Evolutionary conservation across 148 eudicot genomes (phyloP), one percentile per base, ranked within the genome.

Genomic region (Tetragonia tetragonoides): DNA sequence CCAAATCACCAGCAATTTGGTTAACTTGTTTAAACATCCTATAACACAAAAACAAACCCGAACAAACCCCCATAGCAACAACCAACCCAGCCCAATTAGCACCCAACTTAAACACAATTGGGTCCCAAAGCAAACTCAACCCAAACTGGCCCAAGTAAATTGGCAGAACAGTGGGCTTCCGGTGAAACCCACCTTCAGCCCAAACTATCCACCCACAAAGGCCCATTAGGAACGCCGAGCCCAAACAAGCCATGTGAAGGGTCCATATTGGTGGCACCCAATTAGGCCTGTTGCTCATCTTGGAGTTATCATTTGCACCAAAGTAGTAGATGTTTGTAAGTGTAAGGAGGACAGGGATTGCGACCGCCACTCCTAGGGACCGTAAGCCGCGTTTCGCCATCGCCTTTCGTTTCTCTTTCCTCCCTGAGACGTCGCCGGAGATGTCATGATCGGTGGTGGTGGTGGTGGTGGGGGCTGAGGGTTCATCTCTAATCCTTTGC

Each of bases 101-200:
- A 0, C 89, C 93, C 46, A 80, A 18, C 79, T 84, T 81, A 47
- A 95, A 87, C 79, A 92, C 87, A 10, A 89, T 24, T 60, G 90
- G 89, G 34, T 83, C 92, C 98, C 98, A 94, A 2, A 82, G 74
- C 40, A 95, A 72, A n/a, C 92, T 82, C 51, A 92, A 59, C 69
- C 77, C 97, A 11, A 95, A 74, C 59, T 92, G 93, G 38, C 80
- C 84, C 82, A 84, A 20, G 61, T 85, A 91, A 37, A 92, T 44
- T 1, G 79, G 76, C 68, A 87, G 20, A 0, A 81, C 85, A 2
- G 10, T 65, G 12, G 94, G 94, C 76, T 68, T 72, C 54, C 83
- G 75, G 42, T 91, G 95, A 54, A 95, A 88, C 84, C 98, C 99
- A 6, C 94, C 97, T 8, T 91, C 90, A 20, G 93, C 96, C 99